Evolutionary conservation across 208 protist species (phyloP).

Genomic region (Leishmania aethiopica): DNA sequence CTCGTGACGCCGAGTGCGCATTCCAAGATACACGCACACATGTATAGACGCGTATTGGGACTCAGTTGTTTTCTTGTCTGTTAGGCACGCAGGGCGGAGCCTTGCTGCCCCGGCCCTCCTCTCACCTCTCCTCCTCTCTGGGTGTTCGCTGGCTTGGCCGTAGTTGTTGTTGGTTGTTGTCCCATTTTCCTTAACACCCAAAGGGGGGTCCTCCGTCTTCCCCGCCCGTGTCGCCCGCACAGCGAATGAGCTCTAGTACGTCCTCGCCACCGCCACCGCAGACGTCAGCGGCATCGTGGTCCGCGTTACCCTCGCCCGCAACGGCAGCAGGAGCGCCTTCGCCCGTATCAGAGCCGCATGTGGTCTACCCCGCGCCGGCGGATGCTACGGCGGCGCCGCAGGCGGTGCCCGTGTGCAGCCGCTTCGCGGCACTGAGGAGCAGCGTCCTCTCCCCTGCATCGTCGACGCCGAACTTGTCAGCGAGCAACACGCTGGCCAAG

Average conservation of each 20-base stretch:
- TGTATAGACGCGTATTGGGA: no score
- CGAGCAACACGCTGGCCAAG: background rate
- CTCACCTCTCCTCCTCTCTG: background rate
- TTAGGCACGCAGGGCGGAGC: no score
- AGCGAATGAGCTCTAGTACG: background rate
- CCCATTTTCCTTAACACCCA: background rate
- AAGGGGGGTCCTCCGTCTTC: background rate
- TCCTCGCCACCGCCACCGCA: background rate
- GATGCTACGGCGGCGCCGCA: background rate
- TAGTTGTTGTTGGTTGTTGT: background rate
- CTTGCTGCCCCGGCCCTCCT: no score
- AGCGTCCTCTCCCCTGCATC: background rate
- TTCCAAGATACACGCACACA: no score
- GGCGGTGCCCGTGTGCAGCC: background rate
- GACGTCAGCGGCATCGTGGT: background rate
- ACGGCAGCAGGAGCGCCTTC: background rate
- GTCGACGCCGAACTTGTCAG: background rate
- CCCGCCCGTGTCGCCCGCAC: background rate
- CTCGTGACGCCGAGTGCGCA: no score
- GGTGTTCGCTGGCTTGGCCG: background rate
- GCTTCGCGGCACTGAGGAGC: conserved; percentile 24
- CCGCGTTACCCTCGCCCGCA: background rate
- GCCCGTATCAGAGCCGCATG: background rate
- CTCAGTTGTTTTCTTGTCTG: no score
- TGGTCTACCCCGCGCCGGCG: background rate